These are phyloP conservation scores for Leishmania braziliensis DNA, from an alignment of 208 protist species.

Conservation along the genomic window DNA sequence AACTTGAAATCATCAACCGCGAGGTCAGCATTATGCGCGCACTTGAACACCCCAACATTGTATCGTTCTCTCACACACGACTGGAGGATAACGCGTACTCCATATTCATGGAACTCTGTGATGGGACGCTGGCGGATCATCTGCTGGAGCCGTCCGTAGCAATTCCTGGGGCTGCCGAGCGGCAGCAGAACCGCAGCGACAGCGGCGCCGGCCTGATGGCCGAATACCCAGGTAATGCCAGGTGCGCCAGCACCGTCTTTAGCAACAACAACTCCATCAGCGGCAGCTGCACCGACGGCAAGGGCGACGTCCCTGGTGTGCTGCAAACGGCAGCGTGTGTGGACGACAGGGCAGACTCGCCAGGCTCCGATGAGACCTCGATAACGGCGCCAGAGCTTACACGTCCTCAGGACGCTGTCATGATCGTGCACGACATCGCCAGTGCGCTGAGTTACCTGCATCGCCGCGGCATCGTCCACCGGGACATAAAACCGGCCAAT, in stretches of 20 bases:
- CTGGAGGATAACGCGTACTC: slow-evolving; percentile 66
- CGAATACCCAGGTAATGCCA: slow-evolving; percentile 4
- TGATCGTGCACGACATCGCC: slow-evolving; percentile 78
- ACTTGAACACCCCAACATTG: slow-evolving; percentile 78
- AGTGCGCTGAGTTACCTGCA: slow-evolving; percentile 72
- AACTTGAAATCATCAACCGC: slow-evolving; percentile 68
- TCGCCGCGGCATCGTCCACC: slow-evolving; percentile 71
- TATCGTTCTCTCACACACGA: slow-evolving; percentile 71
- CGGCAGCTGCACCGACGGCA: slow-evolving; percentile 6
- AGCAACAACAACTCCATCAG: slow-evolving; percentile 13
- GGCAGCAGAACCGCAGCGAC: slow-evolving; percentile 9
- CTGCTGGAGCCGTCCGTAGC: slow-evolving; percentile 31
- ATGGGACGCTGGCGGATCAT: slow-evolving; percentile 49
- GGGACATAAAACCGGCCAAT: slow-evolving; percentile 86
- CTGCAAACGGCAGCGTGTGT: background rate
- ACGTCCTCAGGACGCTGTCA: slow-evolving; percentile 46
- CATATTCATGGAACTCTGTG: slow-evolving; percentile 88
- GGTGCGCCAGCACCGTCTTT: slow-evolving; percentile 15
- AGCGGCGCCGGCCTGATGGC: background rate
- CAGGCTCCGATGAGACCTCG: background rate
- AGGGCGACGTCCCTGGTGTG: background rate
- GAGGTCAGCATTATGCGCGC: slow-evolving; percentile 79
- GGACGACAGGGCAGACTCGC: background rate
- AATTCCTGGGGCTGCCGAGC: slow-evolving; percentile 13
- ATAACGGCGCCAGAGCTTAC: slow-evolving; percentile 8